A percentile compares a stretch with the other conserved stretches of the same genome.
These are phyloP conservation scores for Cryphonectria nitschkei DNA, from an alignment of 2,329 filamentous ascomycete genomes.

Conservation along the genomic window DNA sequence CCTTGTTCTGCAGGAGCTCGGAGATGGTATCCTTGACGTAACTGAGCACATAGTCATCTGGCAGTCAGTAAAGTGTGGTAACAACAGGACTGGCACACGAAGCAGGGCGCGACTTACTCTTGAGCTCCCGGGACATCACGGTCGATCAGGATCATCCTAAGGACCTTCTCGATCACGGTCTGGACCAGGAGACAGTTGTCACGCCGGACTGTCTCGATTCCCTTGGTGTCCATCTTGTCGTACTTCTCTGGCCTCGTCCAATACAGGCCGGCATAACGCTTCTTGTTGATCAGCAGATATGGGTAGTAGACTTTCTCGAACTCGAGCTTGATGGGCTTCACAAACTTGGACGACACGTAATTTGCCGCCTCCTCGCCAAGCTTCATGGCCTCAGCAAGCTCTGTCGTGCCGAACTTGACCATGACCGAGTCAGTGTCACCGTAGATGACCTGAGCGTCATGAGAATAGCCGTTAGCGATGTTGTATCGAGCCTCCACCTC, in stretches of 20 bases:
- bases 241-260: slow-evolving; percentile 95
- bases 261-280: slow-evolving; percentile 95
- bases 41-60: slow-evolving; percentile 51
- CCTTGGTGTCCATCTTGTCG: slow-evolving; percentile 99
- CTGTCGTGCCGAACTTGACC: slow-evolving; percentile 95
- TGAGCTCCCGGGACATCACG: slow-evolving; percentile 88
- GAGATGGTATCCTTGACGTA: slow-evolving; percentile 97
- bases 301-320: slow-evolving; percentile 99
- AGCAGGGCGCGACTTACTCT: slow-evolving; percentile 66
- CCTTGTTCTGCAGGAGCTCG: slow-evolving; percentile 92
- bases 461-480: slow-evolving; percentile 90
- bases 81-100: neutral
- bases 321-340: slow-evolving; percentile 97
- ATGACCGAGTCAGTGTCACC: slow-evolving; percentile 99
- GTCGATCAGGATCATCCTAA: slow-evolving; percentile 95
- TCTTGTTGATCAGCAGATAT: slow-evolving; percentile 99
- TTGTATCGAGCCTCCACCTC: slow-evolving; percentile 90
- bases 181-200: slow-evolving; percentile 96
- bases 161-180: slow-evolving; percentile 94
- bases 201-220: slow-evolving; percentile 95
- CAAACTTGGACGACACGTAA: slow-evolving; percentile 88
- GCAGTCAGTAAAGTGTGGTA: neutral
- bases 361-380: slow-evolving; percentile 90
- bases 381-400: slow-evolving; percentile 88
- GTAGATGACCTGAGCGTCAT: slow-evolving; percentile 96